A percentile compares a stretch with the other conserved stretches of the same genome.
Conservation (phyloP, 768 basidiomycete genomes). For the Boletus sp. region DNA sequence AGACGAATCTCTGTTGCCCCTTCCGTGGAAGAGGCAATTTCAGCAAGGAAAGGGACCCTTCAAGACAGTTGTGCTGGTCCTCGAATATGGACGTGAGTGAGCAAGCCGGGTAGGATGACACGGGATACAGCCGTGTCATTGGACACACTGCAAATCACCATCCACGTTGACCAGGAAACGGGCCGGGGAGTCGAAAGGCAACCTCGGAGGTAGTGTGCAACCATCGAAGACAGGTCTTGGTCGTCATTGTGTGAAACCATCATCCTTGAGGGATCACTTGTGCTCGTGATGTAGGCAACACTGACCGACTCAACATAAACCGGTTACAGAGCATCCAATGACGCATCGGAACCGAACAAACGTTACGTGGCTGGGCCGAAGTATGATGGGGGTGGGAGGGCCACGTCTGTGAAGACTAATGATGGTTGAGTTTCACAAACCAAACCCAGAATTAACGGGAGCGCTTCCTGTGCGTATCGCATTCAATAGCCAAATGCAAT, state of each 20-base stretch:
- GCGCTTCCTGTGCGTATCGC: constrained; percentile 37
- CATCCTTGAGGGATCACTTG: background rate
- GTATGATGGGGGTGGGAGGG: constrained; percentile 22
- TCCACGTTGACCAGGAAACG: constrained; percentile 15
- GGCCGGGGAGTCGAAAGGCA: constrained; percentile 26
- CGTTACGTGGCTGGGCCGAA: constrained; percentile 30
- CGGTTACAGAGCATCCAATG: constrained; percentile 18
- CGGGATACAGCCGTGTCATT: constrained; percentile 8
- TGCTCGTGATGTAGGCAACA: constrained; percentile 1
- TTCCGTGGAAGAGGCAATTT: constrained; percentile 45
- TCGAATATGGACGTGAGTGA: constrained; percentile 16
- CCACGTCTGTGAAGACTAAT: constrained; percentile 17
- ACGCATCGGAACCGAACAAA: constrained; percentile 36
- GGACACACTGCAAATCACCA: constrained; percentile 4
- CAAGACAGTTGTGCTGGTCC: constrained; percentile 9
- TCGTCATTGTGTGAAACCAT: constrained; percentile 4
- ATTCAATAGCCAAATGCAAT: constrained; percentile 23
- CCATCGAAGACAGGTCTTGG: constrained; percentile 34
- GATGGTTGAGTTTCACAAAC: constrained; percentile 12
- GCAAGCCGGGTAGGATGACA: constrained; percentile 6
- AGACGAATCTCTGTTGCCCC: constrained; percentile 57
- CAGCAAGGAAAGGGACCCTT: constrained; percentile 23
- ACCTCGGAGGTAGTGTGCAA: constrained; percentile 7
- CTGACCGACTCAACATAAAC: constrained; percentile 7
- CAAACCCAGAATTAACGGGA: constrained; percentile 6